Conservation (phyloP, 768 basidiomycete species). For the Amyloporia xantha region DNA sequence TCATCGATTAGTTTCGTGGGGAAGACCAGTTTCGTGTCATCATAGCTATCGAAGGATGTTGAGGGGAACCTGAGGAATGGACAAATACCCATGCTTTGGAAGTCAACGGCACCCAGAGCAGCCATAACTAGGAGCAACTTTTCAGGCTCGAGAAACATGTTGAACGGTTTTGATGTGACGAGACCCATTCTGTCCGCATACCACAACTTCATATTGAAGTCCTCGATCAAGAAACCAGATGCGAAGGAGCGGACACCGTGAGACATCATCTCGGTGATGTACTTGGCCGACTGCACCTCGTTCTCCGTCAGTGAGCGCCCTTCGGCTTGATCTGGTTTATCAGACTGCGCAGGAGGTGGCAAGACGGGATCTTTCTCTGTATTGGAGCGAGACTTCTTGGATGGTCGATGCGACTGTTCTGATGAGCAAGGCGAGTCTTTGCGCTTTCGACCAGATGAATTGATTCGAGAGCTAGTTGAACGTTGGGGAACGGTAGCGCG, state of each 20-base stretch:
- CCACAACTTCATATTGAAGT: neutral
- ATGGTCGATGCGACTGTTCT: neutral
- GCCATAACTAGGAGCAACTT: slow-evolving; percentile 1
- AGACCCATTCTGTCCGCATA: slow-evolving; percentile 8
- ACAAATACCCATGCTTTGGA: neutral
- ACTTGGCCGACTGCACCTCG: neutral
- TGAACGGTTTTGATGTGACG: neutral
- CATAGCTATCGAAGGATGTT: neutral
- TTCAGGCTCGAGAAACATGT: neutral
- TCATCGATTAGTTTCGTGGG: neutral
- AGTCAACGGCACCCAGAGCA: neutral
- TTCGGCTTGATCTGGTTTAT: neutral
- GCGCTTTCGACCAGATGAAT: neutral
- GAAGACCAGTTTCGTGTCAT: neutral
- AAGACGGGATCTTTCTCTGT: neutral
- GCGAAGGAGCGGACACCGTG: neutral
- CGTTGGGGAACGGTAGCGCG: no score
- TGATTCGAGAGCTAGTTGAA: no score
- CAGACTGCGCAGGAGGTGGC: no score
- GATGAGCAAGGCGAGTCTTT: neutral
- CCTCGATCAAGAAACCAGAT: neutral
- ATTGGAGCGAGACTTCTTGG: neutral
- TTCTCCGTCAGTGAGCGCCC: neutral
- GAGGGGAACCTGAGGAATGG: slow-evolving; percentile 2
- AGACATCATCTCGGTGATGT: neutral